These are phyloP conservation scores for Flaveria brownii DNA, from an alignment of 129 eudicot species.

Conservation along the genomic window DNA sequence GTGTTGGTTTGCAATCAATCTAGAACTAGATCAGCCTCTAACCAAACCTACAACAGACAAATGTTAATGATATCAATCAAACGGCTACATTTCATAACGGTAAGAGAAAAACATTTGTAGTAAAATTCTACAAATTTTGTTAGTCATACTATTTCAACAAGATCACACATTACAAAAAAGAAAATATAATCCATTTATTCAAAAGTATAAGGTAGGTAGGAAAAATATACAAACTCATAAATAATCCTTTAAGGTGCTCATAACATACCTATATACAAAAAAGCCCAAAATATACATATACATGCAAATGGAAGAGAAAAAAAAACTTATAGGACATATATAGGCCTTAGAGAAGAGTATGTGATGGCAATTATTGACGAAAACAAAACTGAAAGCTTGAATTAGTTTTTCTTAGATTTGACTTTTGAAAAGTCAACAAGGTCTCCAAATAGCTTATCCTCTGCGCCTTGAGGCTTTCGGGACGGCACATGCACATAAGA, in stretches of 20 bases:
- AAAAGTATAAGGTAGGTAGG: neutral
- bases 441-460: constrained; percentile 85
- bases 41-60: too few species aligned
- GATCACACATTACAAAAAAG: too few species aligned
- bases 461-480: constrained; percentile 66
- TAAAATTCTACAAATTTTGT: too few species aligned
- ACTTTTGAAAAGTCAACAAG: constrained; percentile 74
- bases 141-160: too few species aligned
- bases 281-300: constrained; percentile 8
- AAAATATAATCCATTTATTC: neutral
- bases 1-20: too few species aligned
- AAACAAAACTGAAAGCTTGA: neutral
- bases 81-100: too few species aligned
- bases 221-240: neutral
- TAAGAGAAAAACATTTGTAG: too few species aligned
- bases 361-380: neutral
- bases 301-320: neutral
- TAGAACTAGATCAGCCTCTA: too few species aligned
- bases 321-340: constrained; percentile 8
- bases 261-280: constrained; percentile 7
- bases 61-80: too few species aligned
- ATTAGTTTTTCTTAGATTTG: constrained; percentile 46
- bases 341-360: constrained; percentile 7
- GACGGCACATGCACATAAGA: constrained; percentile 59
- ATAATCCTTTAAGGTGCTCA: neutral